A percentile compares a stretch with the other conserved stretches of the same genome.
These are phyloP conservation scores for Leccinum huronense DNA, from an alignment of 1,284 basidiomycete species.

Conservation along the genomic window DNA sequence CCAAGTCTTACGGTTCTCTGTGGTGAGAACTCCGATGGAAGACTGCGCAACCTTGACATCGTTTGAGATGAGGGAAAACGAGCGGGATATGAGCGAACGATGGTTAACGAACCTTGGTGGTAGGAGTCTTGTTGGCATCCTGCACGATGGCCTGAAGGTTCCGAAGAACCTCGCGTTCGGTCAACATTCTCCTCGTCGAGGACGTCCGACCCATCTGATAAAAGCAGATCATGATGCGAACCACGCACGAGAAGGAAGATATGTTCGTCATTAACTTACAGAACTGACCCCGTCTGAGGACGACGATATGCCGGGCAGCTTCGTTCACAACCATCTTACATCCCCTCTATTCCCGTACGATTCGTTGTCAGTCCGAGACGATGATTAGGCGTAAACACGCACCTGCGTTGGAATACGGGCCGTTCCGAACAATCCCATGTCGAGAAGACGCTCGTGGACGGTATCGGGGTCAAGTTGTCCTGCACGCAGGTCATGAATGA, in stretches of 20 bases:
- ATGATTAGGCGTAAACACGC: conserved; percentile 24
- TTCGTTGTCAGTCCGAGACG: not conserved
- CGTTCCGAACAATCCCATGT: conserved; percentile 88
- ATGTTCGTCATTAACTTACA: conserved; percentile 51
- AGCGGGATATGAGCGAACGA: not conserved
- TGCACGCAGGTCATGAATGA: conserved; percentile 91
- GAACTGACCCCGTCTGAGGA: conserved; percentile 90
- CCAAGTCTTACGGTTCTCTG: conserved; percentile 95
- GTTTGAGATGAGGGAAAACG: conserved; percentile 7
- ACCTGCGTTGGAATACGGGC: conserved; percentile 92
- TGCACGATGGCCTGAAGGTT: conserved; percentile 88
- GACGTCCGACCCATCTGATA: conserved; percentile 88
- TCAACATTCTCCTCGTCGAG: conserved; percentile 87
- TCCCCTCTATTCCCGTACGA: conserved; percentile 56
- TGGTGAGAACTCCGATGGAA: conserved; percentile 83
- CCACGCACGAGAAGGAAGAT: conserved; percentile 5
- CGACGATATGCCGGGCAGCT: conserved; percentile 81
- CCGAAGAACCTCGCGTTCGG: conserved; percentile 84
- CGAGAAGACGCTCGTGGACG: conserved; percentile 77
- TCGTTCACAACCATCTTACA: conserved; percentile 83
- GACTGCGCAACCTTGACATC: conserved; percentile 63
- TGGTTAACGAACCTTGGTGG: conserved; percentile 51
- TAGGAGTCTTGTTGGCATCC: conserved; percentile 85
- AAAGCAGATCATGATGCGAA: not conserved
- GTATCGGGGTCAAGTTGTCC: conserved; percentile 82